Base-by-base conservation (phyloP, 805 yeast genomes). In the Blastobotrys attinorum region DNA sequence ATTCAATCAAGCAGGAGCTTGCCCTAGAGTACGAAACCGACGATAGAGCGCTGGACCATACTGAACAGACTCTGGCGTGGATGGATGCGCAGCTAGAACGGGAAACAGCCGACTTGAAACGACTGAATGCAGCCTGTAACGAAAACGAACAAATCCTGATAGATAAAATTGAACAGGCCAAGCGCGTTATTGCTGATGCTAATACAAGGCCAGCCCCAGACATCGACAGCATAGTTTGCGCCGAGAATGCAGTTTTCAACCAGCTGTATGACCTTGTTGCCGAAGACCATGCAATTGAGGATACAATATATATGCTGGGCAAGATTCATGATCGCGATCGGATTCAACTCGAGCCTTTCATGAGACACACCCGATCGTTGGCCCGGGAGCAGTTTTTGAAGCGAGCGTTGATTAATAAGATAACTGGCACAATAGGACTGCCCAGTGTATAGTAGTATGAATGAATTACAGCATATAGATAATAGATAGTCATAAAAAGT, bases 231-330 rank as follows among this genome's bases (percentile, higher is more conserved):
- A 50, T 71, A 2, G 62, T 77, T 1, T 62, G 67, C 29, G 76
- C 79, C 0, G 79, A 75, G 43, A 72, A 77, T 1, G 64, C 67
- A 0, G 79, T 72, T 1, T 69, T 72, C 43, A 71, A 74, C 45
- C 95, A 85, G 58, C 55, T 82, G 11, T 81, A 83, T 56, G 73
- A 73, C 17, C 64, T 81, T 1, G 75, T 76, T 0, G 73, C 88
- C 16, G 80, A 76, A 32, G 84, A 83, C 42, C 70, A 72, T 47
- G 84, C 95, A 1, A 71, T 80, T n/a, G 73, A 74, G 23, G 96
- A 89, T 56, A 69, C 89, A 0, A 65, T 77, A 4, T 69, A 73
- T 45, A 69, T 77, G 8, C 65, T 88, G 7, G 73, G 76, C 3
- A 75, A 78, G 17, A 71, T 76, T 3, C 75, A 73, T 47, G 79